A percentile compares a stretch with the other conserved stretches of the same genome.
phyloP scores from a whole-genome alignment of 176 grass and related monocot species.

The Stipa capillata region DNA sequence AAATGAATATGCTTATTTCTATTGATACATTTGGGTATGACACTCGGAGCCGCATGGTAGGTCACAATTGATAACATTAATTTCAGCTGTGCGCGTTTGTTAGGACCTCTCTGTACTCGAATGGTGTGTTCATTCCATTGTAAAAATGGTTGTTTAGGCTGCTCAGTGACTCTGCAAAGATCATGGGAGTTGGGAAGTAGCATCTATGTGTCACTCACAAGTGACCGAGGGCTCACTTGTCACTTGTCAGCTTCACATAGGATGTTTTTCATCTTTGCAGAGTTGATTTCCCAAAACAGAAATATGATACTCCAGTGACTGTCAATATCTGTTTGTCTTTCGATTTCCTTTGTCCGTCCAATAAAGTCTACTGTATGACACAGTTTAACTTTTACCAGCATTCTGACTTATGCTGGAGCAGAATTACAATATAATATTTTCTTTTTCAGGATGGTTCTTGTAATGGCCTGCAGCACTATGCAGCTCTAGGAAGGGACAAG shows the following conservation, averaged over 20 bases:
- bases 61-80: neutral
- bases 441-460: constrained; percentile 96
- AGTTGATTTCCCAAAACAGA: neutral
- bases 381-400: neutral
- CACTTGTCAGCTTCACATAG: too few relatives aligned
- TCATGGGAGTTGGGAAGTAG: neutral
- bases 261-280: neutral
- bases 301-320: too few relatives aligned
- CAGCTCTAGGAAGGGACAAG: constrained; percentile 96
- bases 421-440: neutral
- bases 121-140: neutral
- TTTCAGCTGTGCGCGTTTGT: neutral
- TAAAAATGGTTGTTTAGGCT: neutral
- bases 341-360: neutral
- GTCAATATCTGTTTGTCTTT: neutral
- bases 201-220: neutral
- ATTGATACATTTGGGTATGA: neutral
- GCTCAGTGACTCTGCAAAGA: neutral
- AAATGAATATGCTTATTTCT: neutral
- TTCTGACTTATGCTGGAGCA: neutral
- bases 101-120: neutral
- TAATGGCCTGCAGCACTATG: constrained; percentile 99
- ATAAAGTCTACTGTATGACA: too few relatives aligned
- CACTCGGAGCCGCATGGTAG: neutral
- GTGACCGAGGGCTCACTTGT: neutral